Base-by-base conservation (phyloP, 257 asterid species). In the Fraxinus pennsylvanica region DNA sequence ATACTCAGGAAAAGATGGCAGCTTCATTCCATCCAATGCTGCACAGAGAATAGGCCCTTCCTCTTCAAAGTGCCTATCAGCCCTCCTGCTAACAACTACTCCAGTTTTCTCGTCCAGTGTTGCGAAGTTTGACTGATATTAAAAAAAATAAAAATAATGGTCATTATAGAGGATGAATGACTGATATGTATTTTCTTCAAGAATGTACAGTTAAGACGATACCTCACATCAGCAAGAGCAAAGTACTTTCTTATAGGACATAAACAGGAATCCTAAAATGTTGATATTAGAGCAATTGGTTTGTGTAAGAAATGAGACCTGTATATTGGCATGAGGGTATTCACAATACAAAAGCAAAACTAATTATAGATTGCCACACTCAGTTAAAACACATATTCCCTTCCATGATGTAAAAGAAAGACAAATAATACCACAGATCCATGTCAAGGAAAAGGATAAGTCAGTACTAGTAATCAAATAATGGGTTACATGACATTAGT, bases 11-110 rank as follows among this genome's bases (percentile, higher is more conserved):
- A 91, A 93, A 82, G 87, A 85, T 35, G 97, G 94, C 39, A 96
- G 87, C 84, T 88, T 96, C 92, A 96, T 74, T 80, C 98, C 95
- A 87, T 96, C 97, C 89, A 96, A 85, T 57, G 97, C 97, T 14
- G 97, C 92, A 81, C 97, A 92, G 69, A 96, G 90, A 79, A 96
- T 76, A 22, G 99, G 99, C 19, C 99, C 98, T 91, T 96, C 99
- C 83, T 93, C 99, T 85, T 96, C 97, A 80, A 93, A 96, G 83
- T 96, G 99, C 90, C 99, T 91, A 87, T 96, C 99, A 19, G 97
- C 97, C 87, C 98, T 89, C 90, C 99, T 84, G 86, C 97, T 92
- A 74, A 86, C 80, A 74, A 96, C 98, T 63, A 93, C 82, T 81
- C 99, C 97, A 9, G 90, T 90, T 81, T 85, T 86, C 90, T 89